Conservation (phyloP, 2,329 filamentous ascomycete species). For the Pseudopyrenochaeta lycopersici region DNA sequence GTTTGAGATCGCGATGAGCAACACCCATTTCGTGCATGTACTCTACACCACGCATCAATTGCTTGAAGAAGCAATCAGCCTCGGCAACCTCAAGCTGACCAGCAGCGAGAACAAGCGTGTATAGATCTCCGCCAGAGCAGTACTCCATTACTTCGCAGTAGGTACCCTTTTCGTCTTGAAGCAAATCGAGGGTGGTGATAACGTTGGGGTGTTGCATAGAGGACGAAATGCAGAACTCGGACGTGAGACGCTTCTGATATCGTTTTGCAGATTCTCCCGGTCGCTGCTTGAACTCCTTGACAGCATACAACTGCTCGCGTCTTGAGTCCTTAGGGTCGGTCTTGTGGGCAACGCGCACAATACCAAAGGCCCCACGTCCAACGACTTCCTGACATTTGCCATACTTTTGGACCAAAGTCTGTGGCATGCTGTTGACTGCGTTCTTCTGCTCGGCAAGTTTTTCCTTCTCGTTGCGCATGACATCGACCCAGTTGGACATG, state of each 20-base stretch:
- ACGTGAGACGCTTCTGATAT: conserved; percentile 96
- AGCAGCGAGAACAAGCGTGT: conserved; percentile 89
- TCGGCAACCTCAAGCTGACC: conserved; percentile 91
- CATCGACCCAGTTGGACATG: conserved; percentile 96
- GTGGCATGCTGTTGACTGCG: conserved; percentile 76
- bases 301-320: conserved; percentile 89
- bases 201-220: conserved; percentile 96
- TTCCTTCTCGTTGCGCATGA: conserved; percentile 87
- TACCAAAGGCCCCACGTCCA: conserved; percentile 94
- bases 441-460: conserved; percentile 78
- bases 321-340: conserved; percentile 79
- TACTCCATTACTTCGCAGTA: conserved; percentile 99
- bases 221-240: conserved; percentile 98
- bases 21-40: conserved; percentile 99
- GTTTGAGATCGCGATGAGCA: conserved; percentile 94
- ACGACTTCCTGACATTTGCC: conserved; percentile 98
- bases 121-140: conserved; percentile 94
- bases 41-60: conserved; percentile 98
- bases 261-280: conserved; percentile 96
- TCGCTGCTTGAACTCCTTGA: conserved; percentile 95
- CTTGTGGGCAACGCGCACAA: conserved; percentile 97
- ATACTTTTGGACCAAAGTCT: conserved; percentile 92
- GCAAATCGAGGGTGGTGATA: conserved; percentile 93
- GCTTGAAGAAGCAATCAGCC: conserved; percentile 98
- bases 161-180: conserved; percentile 95